Conservation (phyloP, 1,284 basidiomycete species). For the Sporisorium scitamineum region DNA sequence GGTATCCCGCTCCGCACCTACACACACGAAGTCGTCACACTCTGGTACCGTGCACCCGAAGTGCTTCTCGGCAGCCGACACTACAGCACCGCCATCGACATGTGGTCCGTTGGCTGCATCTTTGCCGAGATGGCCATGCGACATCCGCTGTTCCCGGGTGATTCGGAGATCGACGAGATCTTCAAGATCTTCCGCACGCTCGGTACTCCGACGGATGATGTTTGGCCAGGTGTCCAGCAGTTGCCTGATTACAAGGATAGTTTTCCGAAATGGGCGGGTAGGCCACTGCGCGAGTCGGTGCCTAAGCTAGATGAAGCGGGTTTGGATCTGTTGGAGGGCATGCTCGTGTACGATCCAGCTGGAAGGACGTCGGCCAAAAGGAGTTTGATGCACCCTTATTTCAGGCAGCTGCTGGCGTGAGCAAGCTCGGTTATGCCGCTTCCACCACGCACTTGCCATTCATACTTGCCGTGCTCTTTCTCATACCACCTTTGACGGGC, state of each 20-base stretch:
- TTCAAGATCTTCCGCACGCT: slow-evolving; percentile 88
- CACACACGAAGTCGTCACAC: slow-evolving; percentile 95
- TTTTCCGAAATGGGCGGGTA: slow-evolving; percentile 91
- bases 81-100: slow-evolving; percentile 94
- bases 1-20: slow-evolving; percentile 98
- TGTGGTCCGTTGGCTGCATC: slow-evolving; percentile 98
- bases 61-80: slow-evolving; percentile 94
- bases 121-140: slow-evolving; percentile 90
- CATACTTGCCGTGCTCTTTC: slow-evolving; percentile 12
- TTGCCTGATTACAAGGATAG: slow-evolving; percentile 96
- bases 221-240: slow-evolving; percentile 89
- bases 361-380: slow-evolving; percentile 77
- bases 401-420: slow-evolving; percentile 36
- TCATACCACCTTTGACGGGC: neutral
- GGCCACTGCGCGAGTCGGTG: slow-evolving; percentile 74
- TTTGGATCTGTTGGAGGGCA: slow-evolving; percentile 73
- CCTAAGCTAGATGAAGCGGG: slow-evolving; percentile 56
- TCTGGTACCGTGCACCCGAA: slow-evolving; percentile 98
- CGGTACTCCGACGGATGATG: slow-evolving; percentile 92
- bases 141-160: slow-evolving; percentile 93
- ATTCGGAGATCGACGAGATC: slow-evolving; percentile 99
- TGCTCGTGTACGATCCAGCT: slow-evolving; percentile 91
- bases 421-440: neutral
- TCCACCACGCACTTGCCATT: neutral
- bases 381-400: slow-evolving; percentile 48